Base-by-base conservation (phyloP, 176 grass and related monocot genomes). In the Musa troglodytarum region DNA sequence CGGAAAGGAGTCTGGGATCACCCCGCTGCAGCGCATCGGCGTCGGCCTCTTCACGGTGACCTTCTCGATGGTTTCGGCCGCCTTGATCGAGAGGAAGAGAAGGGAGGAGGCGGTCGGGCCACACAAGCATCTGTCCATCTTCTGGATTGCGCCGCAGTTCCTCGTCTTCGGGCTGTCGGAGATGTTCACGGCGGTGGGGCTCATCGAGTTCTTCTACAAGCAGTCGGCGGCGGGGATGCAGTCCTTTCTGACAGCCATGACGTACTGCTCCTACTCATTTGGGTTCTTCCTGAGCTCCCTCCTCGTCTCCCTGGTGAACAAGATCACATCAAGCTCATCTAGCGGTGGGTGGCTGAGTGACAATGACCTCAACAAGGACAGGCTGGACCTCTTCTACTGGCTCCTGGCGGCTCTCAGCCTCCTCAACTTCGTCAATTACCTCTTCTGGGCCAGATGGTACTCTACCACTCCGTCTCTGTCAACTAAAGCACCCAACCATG, bases 161-260 rank as follows among this genome's bases (percentile, higher is more conserved):
- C 68, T 92, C 12, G 76, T 96, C 20, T 96, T 96, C 51, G 92
- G 92, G 26, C 12, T 96, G 10, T 96, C 92, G 10, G 92, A 96
- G 85, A 96, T 96, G 92, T 96, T 96, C 84, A 96, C 92, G 0
- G 89, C 92, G 13, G 92, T 96, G 11, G 92, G 92, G 15, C 89
- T 96, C 64, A 92, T 96, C 75, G 89, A 96, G 78, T 96, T 96
- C 83, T 96, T 96, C 84, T 96, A 96, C 87, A 96, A 82, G 80
- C 92, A 96, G 74, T 91, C 92, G 14, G 80, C 92, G 63, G 65
- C 78, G 21, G 92, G 92, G 23, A 96, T 88, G 89, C 92, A 92
- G 66, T 86, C 92, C 7, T 96, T 96, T 68, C 72, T 96, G 28
- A 96, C 89, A 28, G 87, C 92, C 82, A 87, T 96, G 87, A 96